Evolutionary conservation across 768 basidiomycete species (phyloP).

Genomic region (Tubosaeta brunneosetosa): DNA sequence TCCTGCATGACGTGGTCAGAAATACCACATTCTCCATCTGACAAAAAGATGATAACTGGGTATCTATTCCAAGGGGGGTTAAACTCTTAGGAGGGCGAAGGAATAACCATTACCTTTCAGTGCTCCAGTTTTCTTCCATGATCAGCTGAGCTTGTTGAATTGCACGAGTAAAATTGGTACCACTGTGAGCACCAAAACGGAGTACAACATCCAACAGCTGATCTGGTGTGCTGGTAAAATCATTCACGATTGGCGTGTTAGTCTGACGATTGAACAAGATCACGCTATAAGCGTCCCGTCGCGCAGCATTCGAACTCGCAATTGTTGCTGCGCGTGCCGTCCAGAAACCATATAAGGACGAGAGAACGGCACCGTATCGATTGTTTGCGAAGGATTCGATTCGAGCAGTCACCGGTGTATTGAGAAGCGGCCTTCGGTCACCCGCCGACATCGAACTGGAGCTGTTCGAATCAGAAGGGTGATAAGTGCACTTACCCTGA

Average conservation of each 20-base stretch:
- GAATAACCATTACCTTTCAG: conserved; percentile 36
- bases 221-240: no score
- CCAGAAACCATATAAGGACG: conserved; percentile 56
- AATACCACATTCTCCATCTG: conserved; percentile 46
- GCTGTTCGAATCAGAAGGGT: conserved; percentile 23
- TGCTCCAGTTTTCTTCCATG: conserved; percentile 48
- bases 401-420: conserved; percentile 36
- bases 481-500: neutral
- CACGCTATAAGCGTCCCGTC: conserved; percentile 51
- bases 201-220: conserved; percentile 38
- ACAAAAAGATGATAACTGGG: conserved; percentile 39
- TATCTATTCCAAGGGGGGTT: conserved; percentile 2
- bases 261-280: no score
- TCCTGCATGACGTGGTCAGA: conserved; percentile 19
- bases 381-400: conserved; percentile 40
- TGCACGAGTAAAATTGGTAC: conserved; percentile 45
- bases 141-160: conserved; percentile 31
- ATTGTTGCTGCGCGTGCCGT: conserved; percentile 41
- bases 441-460: conserved; percentile 46
- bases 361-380: conserved; percentile 55
- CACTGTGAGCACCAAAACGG: conserved; percentile 22
- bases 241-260: no score
- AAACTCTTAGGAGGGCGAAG: no score
- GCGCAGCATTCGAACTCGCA: conserved; percentile 21
- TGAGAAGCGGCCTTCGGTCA: conserved; percentile 43